These are phyloP conservation scores for Zygotorulaspora danielsina DNA, from an alignment of 805 yeast genomes.

Conservation along the genomic window DNA sequence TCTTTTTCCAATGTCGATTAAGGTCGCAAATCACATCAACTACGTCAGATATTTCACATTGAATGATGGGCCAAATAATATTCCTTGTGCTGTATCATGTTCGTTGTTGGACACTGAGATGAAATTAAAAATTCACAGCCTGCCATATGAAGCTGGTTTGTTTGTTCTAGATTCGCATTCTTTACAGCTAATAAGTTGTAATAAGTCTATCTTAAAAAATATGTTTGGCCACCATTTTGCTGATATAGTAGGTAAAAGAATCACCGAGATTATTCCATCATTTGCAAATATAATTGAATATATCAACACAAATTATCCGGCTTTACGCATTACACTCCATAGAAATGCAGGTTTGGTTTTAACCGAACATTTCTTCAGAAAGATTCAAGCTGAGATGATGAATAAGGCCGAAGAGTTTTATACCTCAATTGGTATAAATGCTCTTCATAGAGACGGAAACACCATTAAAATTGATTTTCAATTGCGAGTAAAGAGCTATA, in stretches of 20 bases:
- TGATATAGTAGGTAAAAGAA: constrained; percentile 42
- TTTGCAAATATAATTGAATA: constrained; percentile 43
- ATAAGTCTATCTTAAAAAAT: constrained; percentile 72
- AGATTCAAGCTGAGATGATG: constrained; percentile 47
- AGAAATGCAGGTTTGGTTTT: constrained; percentile 61
- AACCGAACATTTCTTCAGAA: constrained; percentile 88
- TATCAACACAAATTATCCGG: constrained; percentile 36
- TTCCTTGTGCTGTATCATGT: constrained; percentile 73
- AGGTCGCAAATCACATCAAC: constrained; percentile 47
- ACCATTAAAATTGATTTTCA: constrained; percentile 70
- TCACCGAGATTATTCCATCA: constrained; percentile 59
- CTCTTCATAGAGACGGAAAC: constrained; percentile 66
- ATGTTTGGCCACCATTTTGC: constrained; percentile 63
- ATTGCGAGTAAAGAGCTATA: constrained; percentile 59
- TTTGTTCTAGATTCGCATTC: constrained; percentile 56
- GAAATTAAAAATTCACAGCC: constrained; percentile 63
- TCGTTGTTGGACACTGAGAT: constrained; percentile 47
- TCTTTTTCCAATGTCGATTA: constrained; percentile 33
- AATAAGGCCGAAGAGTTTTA: constrained; percentile 50
- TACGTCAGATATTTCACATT: constrained; percentile 61
- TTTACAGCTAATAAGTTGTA: constrained; percentile 61
- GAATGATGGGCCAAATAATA: constrained; percentile 41
- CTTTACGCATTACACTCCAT: constrained; percentile 40
- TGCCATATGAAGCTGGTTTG: constrained; percentile 86
- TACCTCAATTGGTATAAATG: constrained; percentile 63